Evolutionary conservation across 805 yeast genomes (phyloP).

Genomic region (Kodamaea jinghongensis): DNA sequence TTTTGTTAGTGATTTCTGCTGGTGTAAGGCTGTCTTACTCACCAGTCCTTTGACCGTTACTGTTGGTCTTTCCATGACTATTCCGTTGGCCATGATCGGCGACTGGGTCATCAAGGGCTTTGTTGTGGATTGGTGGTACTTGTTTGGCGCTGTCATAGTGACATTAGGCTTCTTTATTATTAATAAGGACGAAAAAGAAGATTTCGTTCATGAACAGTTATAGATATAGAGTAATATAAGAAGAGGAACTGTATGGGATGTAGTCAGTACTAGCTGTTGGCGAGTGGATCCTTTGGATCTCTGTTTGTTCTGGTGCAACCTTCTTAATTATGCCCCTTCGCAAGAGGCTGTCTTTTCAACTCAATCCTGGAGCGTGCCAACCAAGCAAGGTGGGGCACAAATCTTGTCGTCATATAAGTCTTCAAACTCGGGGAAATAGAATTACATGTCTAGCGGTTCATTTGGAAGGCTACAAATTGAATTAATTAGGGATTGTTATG

Average conservation of each 20-base stretch:
- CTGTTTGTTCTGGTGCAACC: too few species aligned
- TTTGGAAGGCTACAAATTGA: too few species aligned
- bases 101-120: constrained; percentile 74
- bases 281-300: too few species aligned
- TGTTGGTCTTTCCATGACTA: constrained; percentile 88
- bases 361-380: too few species aligned
- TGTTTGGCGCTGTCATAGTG: constrained; percentile 78
- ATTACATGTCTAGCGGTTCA: too few species aligned
- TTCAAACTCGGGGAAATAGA: too few species aligned
- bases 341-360: too few species aligned
- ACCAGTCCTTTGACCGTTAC: constrained; percentile 96
- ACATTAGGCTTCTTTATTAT: constrained; percentile 80
- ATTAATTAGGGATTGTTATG: too few species aligned
- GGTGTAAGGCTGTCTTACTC: constrained; percentile 93
- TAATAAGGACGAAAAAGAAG: constrained; percentile 74
- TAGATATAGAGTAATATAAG: constrained; percentile 6
- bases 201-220: constrained; percentile 27
- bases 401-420: too few species aligned
- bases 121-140: constrained; percentile 57
- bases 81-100: constrained; percentile 92
- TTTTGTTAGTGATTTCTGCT: constrained; percentile 83
- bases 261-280: too few species aligned
- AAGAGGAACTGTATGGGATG: background rate
- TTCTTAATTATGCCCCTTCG: too few species aligned
- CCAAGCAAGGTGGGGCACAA: too few species aligned